A percentile compares a stretch with the other conserved stretches of the same genome.
Evolutionary conservation across 352 stramenopile species (phyloP).

Genomic region (Globisporangium cylindrosporum): DNA sequence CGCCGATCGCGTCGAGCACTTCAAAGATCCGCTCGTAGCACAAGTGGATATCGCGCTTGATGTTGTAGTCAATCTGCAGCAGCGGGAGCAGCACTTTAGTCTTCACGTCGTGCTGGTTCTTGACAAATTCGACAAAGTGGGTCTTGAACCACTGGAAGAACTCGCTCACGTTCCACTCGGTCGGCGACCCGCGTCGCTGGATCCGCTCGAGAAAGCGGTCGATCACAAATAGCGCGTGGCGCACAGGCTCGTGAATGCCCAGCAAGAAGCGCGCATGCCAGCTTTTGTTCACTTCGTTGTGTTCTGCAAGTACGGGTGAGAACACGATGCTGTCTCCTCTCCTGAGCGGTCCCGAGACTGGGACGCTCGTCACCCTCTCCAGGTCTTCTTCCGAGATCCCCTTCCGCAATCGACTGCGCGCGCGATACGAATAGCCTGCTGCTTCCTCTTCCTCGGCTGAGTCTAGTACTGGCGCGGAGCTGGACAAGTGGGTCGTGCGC

Average conservation of each 20-base stretch:
- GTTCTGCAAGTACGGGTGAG: conserved; percentile 53
- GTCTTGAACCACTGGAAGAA: conserved; percentile 83
- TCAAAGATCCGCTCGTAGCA: conserved; percentile 67
- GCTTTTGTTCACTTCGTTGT: conserved; percentile 53
- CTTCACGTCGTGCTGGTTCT: conserved; percentile 71
- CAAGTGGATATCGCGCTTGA: conserved; percentile 59
- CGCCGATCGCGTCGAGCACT: conserved; percentile 53
- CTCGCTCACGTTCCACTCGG: conserved; percentile 56
- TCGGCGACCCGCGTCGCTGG: conserved; percentile 32
- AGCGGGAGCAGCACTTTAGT: conserved; percentile 58
- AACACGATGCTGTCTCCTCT: conserved; percentile 57
- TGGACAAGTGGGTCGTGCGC: conserved; percentile 11
- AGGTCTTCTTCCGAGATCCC: conserved; percentile 45
- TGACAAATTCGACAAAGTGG: conserved; percentile 79
- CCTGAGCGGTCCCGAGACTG: conserved; percentile 41
- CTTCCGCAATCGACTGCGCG: conserved; percentile 22
- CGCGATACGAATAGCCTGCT: conserved; percentile 1
- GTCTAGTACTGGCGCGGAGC: conserved; percentile 7
- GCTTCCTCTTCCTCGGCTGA: background rate
- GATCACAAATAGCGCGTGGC: conserved; percentile 80
- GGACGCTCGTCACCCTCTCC: conserved; percentile 31
- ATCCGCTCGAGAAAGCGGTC: conserved; percentile 75
- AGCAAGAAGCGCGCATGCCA: conserved; percentile 79
- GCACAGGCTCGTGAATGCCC: conserved; percentile 73
- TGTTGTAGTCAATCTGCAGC: conserved; percentile 52